Evolutionary conservation across 495 filamentous ascomycete species (phyloP).

Genomic region (Penicillium silybi): DNA sequence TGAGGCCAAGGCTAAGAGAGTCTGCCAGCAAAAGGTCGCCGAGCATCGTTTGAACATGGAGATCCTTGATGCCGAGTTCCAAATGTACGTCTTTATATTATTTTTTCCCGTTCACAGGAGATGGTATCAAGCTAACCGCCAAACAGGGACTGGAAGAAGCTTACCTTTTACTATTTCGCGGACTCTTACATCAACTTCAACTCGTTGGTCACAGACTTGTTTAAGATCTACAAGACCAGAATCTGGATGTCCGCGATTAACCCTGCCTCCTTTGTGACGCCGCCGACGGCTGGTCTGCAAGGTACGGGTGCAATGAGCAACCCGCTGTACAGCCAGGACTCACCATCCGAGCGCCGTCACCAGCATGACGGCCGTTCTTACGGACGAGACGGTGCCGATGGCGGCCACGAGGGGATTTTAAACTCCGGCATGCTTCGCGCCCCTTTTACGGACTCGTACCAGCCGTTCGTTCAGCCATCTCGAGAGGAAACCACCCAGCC

Average conservation of each 20-base stretch:
- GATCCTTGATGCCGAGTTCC: slow-evolving; percentile 98
- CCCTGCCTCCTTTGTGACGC: slow-evolving; percentile 90
- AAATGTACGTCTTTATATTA: slow-evolving; percentile 69
- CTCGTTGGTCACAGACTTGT: slow-evolving; percentile 90
- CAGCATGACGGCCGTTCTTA: slow-evolving; percentile 33
- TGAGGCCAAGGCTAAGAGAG: slow-evolving; percentile 94
- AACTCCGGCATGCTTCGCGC: slow-evolving; percentile 35
- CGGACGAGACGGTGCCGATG: slow-evolving; percentile 28
- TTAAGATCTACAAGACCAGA: slow-evolving; percentile 97
- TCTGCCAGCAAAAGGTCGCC: slow-evolving; percentile 91
- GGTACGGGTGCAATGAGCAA: slow-evolving; percentile 23
- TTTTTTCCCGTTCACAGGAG: no score
- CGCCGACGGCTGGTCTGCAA: slow-evolving; percentile 64
- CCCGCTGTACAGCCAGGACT: slow-evolving; percentile 34
- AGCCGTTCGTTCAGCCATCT: slow-evolving; percentile 28
- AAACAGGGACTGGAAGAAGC: slow-evolving; percentile 92
- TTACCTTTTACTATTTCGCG: slow-evolving; percentile 98
- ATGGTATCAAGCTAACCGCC: neutral
- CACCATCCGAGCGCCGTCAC: slow-evolving; percentile 31
- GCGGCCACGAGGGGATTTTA: slow-evolving; percentile 26
- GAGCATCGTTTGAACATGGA: slow-evolving; percentile 97
- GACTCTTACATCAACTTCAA: slow-evolving; percentile 99
- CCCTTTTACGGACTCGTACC: slow-evolving; percentile 37
- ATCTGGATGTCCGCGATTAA: slow-evolving; percentile 99
- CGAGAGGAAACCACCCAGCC: slow-evolving; percentile 31